phyloP scores from a whole-genome alignment of 257 asterid genomes.

The Agastache rugosa region DNA sequence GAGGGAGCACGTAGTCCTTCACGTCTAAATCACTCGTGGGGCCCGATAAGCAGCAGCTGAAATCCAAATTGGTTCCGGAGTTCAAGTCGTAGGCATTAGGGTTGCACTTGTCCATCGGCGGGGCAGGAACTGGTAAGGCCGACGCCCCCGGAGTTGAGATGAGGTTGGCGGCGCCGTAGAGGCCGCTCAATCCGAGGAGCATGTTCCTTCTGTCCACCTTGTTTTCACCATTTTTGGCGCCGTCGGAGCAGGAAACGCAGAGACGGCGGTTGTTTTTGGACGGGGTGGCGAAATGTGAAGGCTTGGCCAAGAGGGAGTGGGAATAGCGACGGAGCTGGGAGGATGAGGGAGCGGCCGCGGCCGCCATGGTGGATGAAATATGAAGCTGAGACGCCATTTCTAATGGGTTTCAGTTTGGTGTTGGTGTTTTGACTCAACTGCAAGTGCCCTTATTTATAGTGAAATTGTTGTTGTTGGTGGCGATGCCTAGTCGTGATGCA shows the following conservation, averaged over 20 bases:
- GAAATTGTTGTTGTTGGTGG: no score
- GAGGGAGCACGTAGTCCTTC: slow-evolving; percentile 40
- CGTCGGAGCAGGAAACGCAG: background rate
- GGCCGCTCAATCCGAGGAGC: slow-evolving; percentile 50
- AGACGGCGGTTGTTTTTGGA: background rate
- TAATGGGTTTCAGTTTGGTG: background rate
- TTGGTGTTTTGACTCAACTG: background rate
- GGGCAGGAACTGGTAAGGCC: slow-evolving; percentile 35
- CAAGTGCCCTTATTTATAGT: background rate
- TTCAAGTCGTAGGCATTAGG: background rate
- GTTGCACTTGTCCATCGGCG: slow-evolving; percentile 41
- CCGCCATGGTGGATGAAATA: background rate
- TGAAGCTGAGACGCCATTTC: slow-evolving; percentile 36
- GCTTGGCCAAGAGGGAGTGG: slow-evolving; percentile 26
- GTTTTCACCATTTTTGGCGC: background rate
- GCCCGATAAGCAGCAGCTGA: slow-evolving; percentile 39
- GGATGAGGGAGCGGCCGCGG: background rate
- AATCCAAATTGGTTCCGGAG: background rate
- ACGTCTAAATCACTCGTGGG: background rate
- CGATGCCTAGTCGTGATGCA: no score
- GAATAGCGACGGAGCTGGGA: background rate
- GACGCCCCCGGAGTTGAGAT: slow-evolving; percentile 28
- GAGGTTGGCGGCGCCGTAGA: slow-evolving; percentile 44
- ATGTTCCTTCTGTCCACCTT: slow-evolving; percentile 48
- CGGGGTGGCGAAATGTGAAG: slow-evolving; percentile 33